phyloP scores from a whole-genome alignment of 805 yeast species.

The Kregervanrija fluxuum region DNA sequence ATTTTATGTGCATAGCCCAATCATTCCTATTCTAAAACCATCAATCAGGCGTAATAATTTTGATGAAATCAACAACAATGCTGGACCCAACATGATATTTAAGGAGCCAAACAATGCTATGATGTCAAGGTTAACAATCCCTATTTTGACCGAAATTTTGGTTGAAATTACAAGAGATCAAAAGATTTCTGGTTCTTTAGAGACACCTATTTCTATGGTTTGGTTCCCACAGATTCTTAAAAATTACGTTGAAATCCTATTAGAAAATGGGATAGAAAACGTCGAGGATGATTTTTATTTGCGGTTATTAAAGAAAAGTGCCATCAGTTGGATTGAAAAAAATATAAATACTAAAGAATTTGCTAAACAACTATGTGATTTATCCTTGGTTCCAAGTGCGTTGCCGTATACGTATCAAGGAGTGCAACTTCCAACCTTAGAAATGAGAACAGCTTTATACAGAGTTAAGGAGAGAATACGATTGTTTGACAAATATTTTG shows the following conservation, averaged over 20 bases:
- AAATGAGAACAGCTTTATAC: conserved; percentile 23
- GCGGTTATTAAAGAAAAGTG: conserved; percentile 13
- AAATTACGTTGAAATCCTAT: conserved; percentile 15
- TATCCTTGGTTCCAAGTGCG: conserved; percentile 23
- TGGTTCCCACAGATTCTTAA: conserved; percentile 22
- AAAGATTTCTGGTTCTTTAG: not conserved
- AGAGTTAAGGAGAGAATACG: conserved; percentile 13
- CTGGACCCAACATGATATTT: too few relatives aligned
- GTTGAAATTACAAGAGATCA: too few relatives aligned
- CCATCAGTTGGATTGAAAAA: conserved; percentile 13
- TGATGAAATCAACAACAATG: too few relatives aligned
- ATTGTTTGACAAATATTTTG: conserved; percentile 15
- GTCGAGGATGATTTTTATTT: conserved; percentile 18
- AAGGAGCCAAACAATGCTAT: too few relatives aligned
- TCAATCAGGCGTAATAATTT: too few relatives aligned
- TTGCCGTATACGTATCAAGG: conserved; percentile 14
- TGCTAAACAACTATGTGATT: conserved; percentile 14
- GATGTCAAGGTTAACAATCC: too few relatives aligned
- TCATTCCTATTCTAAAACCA: conserved; percentile 21
- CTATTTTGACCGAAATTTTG: too few relatives aligned
- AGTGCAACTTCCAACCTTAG: conserved; percentile 14
- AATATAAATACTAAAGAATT: conserved; percentile 11
- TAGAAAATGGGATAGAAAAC: conserved; percentile 7
- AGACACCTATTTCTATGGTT: conserved; percentile 12
- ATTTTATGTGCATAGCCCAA: conserved; percentile 19